phyloP scores from a whole-genome alignment of 2,329 filamentous ascomycete genomes.

The Paecilomyces dactylethromorphus region DNA sequence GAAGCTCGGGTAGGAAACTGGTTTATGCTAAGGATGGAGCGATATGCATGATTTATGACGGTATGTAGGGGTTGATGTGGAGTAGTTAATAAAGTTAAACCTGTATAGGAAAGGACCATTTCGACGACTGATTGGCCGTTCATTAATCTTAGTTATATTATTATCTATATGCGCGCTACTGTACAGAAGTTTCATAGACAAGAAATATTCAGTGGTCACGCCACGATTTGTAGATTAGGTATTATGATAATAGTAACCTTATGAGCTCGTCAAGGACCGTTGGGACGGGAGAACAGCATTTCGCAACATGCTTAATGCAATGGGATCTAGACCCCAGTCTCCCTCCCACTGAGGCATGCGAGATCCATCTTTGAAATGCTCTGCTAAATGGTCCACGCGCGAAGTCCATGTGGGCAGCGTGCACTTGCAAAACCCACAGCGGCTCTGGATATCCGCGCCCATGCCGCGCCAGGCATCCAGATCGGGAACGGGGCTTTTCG shows the following conservation, averaged over 20 bases:
- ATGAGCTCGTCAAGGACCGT: not conserved
- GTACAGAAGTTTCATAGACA: no score
- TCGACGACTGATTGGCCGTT: no score
- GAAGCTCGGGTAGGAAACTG: no score
- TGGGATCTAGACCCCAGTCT: conserved; percentile 43
- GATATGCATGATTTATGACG: no score
- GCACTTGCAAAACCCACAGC: conserved; percentile 49
- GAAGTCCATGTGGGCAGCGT: conserved; percentile 46
- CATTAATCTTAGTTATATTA: no score
- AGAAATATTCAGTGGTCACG: not conserved
- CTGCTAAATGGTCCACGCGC: conserved; percentile 47
- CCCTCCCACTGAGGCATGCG: conserved; percentile 51
- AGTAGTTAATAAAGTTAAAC: no score
- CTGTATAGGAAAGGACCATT: no score
- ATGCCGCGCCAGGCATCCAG: conserved; percentile 37
- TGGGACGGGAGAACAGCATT: conserved; percentile 27
- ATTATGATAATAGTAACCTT: no score
- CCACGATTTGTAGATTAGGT: not conserved
- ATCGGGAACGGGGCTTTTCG: conserved; percentile 41
- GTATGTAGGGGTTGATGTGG: no score
- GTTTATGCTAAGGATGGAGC: no score
- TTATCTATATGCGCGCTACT: no score
- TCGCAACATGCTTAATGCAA: conserved; percentile 23
- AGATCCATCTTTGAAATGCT: conserved; percentile 48
- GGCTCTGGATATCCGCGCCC: conserved; percentile 43